phyloP scores from a whole-genome alignment of 2,329 filamentous ascomycete species.

The Hypoxylon sp. region DNA sequence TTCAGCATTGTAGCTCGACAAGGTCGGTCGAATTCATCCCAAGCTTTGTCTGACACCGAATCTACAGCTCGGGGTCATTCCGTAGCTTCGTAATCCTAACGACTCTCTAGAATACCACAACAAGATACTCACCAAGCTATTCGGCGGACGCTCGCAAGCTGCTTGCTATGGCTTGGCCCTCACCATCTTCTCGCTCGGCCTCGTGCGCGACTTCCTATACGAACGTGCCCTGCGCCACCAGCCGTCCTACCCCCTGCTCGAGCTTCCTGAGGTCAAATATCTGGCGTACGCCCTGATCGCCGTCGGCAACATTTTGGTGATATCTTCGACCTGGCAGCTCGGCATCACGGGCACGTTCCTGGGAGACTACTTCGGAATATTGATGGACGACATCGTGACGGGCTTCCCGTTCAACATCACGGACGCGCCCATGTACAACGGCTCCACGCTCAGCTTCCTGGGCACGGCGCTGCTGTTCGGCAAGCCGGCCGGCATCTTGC shows the following conservation, averaged over 20 bases:
- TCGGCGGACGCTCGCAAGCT: slow-evolving; percentile 78
- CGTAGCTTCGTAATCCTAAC: slow-evolving; percentile 31
- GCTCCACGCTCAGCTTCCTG: slow-evolving; percentile 90
- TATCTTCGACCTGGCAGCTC: slow-evolving; percentile 90
- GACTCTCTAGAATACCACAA: slow-evolving; percentile 82
- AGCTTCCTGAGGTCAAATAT: slow-evolving; percentile 68
- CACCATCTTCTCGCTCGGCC: slow-evolving; percentile 90
- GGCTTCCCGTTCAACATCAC: slow-evolving; percentile 96
- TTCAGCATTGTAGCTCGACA: slow-evolving; percentile 82
- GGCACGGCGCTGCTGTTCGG: slow-evolving; percentile 86
- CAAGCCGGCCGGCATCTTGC: slow-evolving; percentile 84
- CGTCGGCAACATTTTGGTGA: slow-evolving; percentile 83
- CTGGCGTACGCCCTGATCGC: slow-evolving; percentile 78
- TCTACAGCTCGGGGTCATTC: slow-evolving; percentile 6
- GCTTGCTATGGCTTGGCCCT: slow-evolving; percentile 92
- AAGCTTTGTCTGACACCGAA: neutral
- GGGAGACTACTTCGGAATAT: slow-evolving; percentile 97
- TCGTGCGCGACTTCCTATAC: slow-evolving; percentile 89
- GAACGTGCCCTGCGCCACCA: slow-evolving; percentile 82
- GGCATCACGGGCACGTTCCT: slow-evolving; percentile 96
- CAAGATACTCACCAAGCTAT: slow-evolving; percentile 87
- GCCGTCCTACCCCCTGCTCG: slow-evolving; percentile 80
- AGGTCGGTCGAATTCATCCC: slow-evolving; percentile 63
- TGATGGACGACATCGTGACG: slow-evolving; percentile 95
- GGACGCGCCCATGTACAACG: slow-evolving; percentile 95